Percentiles rank a stretch among this genome's conserved stretches.
Conservation (phyloP, 768 basidiomycete genomes). For the Trametes sanguinea region DNA sequence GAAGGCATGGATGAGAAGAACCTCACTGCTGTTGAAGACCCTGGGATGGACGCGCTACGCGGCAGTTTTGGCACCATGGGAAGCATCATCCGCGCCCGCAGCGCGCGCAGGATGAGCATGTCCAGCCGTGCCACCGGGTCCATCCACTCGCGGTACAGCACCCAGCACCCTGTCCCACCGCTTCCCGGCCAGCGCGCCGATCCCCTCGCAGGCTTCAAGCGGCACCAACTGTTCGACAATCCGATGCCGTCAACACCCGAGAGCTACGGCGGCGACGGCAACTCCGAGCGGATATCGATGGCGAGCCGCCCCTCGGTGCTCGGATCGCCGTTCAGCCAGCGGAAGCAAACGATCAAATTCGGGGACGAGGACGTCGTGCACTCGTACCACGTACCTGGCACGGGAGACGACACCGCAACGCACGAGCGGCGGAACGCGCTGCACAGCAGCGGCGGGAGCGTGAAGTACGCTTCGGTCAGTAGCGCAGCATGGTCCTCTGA, state of each 20-base stretch:
- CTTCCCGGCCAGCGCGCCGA: conserved; percentile 28
- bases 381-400: conserved; percentile 53
- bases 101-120: conserved; percentile 39
- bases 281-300: conserved; percentile 43
- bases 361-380: conserved; percentile 73
- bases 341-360: conserved; percentile 71
- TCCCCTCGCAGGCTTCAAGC: conserved; percentile 54
- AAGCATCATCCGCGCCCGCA: conserved; percentile 79
- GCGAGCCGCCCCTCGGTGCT: conserved; percentile 34
- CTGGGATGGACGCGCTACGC: conserved; percentile 88
- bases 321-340: conserved; percentile 28
- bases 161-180: conserved; percentile 28
- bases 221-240: conserved; percentile 88
- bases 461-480: conserved; percentile 23
- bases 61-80: conserved; percentile 92
- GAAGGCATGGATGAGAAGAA: conserved; percentile 70
- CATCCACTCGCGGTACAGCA: conserved; percentile 29
- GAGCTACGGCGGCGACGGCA: conserved; percentile 28
- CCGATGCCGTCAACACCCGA: conserved; percentile 59
- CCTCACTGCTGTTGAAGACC: conserved; percentile 71
- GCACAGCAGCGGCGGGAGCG: conserved; percentile 17
- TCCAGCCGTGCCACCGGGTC: conserved; percentile 22
- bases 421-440: conserved; percentile 31
- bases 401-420: conserved; percentile 30
- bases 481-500: conserved; percentile 18